Percentiles rank a stretch among this genome's conserved stretches.
phyloP scores from a whole-genome alignment of 441 rosid genomes.

The Theobroma grandiflorum region DNA sequence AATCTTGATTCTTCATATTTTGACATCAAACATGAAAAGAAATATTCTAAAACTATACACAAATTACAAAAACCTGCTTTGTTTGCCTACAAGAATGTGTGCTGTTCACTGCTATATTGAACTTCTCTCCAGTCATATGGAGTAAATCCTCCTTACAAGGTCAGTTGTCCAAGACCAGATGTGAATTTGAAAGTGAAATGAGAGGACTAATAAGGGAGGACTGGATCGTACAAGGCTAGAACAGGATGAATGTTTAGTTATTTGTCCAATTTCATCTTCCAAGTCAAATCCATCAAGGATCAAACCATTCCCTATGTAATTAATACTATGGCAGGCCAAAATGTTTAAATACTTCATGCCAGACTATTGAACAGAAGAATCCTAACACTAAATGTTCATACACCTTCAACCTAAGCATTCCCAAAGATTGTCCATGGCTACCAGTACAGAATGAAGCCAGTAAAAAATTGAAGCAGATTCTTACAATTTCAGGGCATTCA shows the following conservation, averaged over 20 bases:
- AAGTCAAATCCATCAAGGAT: not conserved
- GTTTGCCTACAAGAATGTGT: too few species aligned
- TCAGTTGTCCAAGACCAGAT: not conserved
- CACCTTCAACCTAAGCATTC: not conserved
- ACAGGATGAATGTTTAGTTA: not conserved
- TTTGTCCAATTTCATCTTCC: not conserved
- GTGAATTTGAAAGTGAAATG: not conserved
- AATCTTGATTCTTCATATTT: too few species aligned
- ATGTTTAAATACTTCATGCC: not conserved
- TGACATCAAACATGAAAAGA: not conserved
- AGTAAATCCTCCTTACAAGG: not conserved
- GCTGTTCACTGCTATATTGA: not conserved
- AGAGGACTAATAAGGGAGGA: not conserved
- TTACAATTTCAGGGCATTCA: conserved; percentile 90
- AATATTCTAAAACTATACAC: not conserved
- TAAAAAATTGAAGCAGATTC: conserved; percentile 28
- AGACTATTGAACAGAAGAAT: not conserved
- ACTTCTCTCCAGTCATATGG: not conserved
- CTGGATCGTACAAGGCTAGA: not conserved
- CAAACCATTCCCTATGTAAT: not conserved
- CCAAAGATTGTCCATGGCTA: not conserved
- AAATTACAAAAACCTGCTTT: too few species aligned
- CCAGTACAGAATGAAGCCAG: not conserved
- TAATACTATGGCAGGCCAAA: not conserved
- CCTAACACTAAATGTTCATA: not conserved